Evolutionary conservation across 129 eudicot species (phyloP), one percentile per base, ranked within the genome.

Genomic region (Rutidosis leptorrhynchoides): DNA sequence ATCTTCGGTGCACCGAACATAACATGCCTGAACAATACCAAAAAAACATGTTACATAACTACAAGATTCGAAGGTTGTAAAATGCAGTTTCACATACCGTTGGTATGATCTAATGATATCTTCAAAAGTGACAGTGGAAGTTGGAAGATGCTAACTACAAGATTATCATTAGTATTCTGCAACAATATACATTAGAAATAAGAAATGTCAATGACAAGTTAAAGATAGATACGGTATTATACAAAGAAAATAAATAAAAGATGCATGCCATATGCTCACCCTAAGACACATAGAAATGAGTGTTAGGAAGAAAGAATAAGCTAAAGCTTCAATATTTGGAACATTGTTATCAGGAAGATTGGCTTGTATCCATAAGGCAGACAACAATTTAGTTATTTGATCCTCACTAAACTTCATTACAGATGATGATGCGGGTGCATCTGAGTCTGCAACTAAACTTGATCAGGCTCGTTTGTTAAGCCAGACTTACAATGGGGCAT

Each of bases 311-410:
- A 86, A 93, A 4, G 99, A 88, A 71, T 89, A 95, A 43, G 95
- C 95, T 26, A 93, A 67, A 64, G 99, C 95, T 84, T 93, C 99
- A 26, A 88, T 70, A 80, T 86, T 84, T 67, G 79, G 79, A 72
- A 95, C 96, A 57, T 68, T 40, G 68, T 93, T 93, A 81, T 93
- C 95, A 16, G 95, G 79, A 58, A 93, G 90, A 77, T 78, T 93
- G 35, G 94, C 95, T 78, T 93, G 92, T 40, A 84, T 67, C 92
- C 95, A 93, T 22, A 93, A 84, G 48, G 92, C 90, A 42, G 99
- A 86, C 65, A 93, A 77, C 78, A 93, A 70, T 57, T 88, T 96
- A 33, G 70, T 54, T 71, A 89, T 77, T 77, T 89, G 96, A 79
- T 93, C 99, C 85, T 93, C 95, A 24, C 73, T 80, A 45, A 87